Evolutionary conservation across 257 asterid genomes (phyloP), one percentile per base, ranked within the genome.

Genomic region (Voacanga thouarsii): DNA sequence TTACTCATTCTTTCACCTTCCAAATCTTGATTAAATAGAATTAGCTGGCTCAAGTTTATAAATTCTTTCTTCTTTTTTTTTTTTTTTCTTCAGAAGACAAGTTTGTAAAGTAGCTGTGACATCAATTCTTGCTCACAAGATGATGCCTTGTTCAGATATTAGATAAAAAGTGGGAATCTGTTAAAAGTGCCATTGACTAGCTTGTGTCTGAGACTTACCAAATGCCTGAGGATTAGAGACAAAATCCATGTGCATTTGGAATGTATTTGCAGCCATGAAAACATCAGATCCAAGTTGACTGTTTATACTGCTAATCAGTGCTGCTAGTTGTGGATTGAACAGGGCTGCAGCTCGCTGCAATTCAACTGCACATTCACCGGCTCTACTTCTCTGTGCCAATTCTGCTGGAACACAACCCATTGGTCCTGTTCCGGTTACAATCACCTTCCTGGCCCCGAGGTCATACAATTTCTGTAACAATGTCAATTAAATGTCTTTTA

Each of bases 361-460:
- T 53, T 91, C 97, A 26, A 28, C 84, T 14, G 91, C 77, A 73
- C 97, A 92, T 75, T 88, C 92, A 0, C 97, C 97, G n/a, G 41
- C 44, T 55, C 78, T 53, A 80, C 97, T 88, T 74, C 95, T 88
- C 75, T 79, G 88, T 0, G 97, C 97, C 83, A 92, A 59, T 85
- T 92, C 97, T 7, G 96, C 92, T 5, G 97, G 97, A 41, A 89
- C 97, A 43, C 97, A 92, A 9, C 97, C 97, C 49, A 92, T 26
- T 30, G 97, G 94, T 74, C 97, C 97, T 0, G 97, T 92, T 51
- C 97, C 97, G 2, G 97, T 88, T 71, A 91, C 97, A 5, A 91
- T 50, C 7, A 91, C 97, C 75, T 85, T 82, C 57, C 97, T 78
- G 6, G 86, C 86, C 72, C 97, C 97, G 90, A 92, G 74, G 0